A percentile compares a stretch with the other conserved stretches of the same genome.
Evolutionary conservation across 2,329 filamentous ascomycete species (phyloP).

Genomic region (Diaporthe longicolla): DNA sequence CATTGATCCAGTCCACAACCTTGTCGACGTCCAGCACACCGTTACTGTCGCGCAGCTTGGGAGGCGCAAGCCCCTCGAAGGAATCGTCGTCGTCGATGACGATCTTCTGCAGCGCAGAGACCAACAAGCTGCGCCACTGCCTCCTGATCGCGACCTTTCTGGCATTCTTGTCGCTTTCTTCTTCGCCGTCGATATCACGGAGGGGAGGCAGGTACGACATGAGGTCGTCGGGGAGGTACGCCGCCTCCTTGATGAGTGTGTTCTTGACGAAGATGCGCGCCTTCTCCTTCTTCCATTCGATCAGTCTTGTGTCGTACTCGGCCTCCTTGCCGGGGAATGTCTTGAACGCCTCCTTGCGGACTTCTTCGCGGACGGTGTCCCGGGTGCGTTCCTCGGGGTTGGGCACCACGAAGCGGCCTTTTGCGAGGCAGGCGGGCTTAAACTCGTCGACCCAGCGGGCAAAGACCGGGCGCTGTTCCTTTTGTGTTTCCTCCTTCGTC

Average conservation of each 20-base stretch:
- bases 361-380: slow-evolving; percentile 55
- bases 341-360: slow-evolving; percentile 67
- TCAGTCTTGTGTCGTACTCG: slow-evolving; percentile 61
- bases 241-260: slow-evolving; percentile 49
- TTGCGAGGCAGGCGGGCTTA: slow-evolving; percentile 64
- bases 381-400: slow-evolving; percentile 9
- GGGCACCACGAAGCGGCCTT: slow-evolving; percentile 52
- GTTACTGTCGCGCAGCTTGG: slow-evolving; percentile 51
- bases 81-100: slow-evolving; percentile 60
- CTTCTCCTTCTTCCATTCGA: slow-evolving; percentile 57
- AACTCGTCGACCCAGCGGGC: slow-evolving; percentile 74
- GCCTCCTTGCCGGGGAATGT: slow-evolving; percentile 60
- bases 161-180: too few species aligned
- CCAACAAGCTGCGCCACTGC: slow-evolving; percentile 52
- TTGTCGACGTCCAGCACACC: slow-evolving; percentile 61
- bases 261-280: slow-evolving; percentile 47
- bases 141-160: slow-evolving; percentile 41
- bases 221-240: slow-evolving; percentile 58
- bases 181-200: slow-evolving; percentile 41
- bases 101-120: slow-evolving; percentile 63
- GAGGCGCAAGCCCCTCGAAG: slow-evolving; percentile 52
- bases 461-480: slow-evolving; percentile 70
- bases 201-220: slow-evolving; percentile 57
- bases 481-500: slow-evolving; percentile 69
- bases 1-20: slow-evolving; percentile 58